phyloP scores from a whole-genome alignment of 106 monocot species.

The Allium fistulosum region DNA sequence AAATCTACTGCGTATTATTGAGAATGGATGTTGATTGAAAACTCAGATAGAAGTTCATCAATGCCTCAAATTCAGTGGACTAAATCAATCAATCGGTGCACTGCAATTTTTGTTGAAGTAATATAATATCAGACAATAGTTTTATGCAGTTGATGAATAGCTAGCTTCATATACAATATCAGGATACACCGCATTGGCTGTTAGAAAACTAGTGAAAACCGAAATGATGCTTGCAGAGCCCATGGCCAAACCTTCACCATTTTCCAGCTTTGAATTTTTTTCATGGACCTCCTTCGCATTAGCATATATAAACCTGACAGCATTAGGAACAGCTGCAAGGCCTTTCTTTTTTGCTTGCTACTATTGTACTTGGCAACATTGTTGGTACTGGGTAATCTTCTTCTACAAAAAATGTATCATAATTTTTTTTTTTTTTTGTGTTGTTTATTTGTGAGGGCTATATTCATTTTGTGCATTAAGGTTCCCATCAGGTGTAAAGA shows the following conservation, averaged over 20 bases:
- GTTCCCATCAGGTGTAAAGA: slow-evolving; percentile 60
- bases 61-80: too few species aligned
- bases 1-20: too few species aligned
- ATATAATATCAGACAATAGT: too few species aligned
- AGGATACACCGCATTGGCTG: slow-evolving; percentile 75
- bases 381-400: slow-evolving; percentile 78
- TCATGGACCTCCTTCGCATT: slow-evolving; percentile 62
- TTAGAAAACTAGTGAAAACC: slow-evolving; percentile 81
- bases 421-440: not conserved
- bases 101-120: too few species aligned
- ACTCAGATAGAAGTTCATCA: too few species aligned
- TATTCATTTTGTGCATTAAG: slow-evolving; percentile 20
- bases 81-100: too few species aligned
- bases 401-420: not conserved
- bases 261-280: slow-evolving; percentile 46
- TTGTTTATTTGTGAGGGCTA: not conserved
- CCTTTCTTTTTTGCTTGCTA: slow-evolving; percentile 84
- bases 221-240: slow-evolving; percentile 84
- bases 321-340: slow-evolving; percentile 79
- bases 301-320: slow-evolving; percentile 50
- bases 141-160: slow-evolving; percentile 77
- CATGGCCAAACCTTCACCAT: slow-evolving; percentile 80
- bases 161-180: slow-evolving; percentile 81
- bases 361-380: slow-evolving; percentile 82
- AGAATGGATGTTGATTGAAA: too few species aligned